phyloP scores from a whole-genome alignment of 176 grass and related monocot genomes.

The Thinopyrum elongatum region DNA sequence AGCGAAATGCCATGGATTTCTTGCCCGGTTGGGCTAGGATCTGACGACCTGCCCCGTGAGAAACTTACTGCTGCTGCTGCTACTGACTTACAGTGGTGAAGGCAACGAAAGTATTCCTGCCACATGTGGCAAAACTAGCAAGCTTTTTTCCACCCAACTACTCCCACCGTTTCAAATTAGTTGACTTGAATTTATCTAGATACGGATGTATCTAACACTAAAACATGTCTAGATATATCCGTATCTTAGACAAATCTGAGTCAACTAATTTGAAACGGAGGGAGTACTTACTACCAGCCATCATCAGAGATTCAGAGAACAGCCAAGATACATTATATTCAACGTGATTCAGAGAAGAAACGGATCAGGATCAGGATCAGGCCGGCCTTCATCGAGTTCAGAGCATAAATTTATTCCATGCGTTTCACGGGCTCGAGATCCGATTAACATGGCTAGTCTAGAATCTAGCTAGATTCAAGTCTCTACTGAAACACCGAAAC shows the following conservation, averaged over 20 bases:
- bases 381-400: neutral
- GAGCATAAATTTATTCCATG: neutral
- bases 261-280: no score
- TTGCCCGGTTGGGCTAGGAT: neutral
- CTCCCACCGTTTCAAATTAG: no score
- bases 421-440: neutral
- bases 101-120: neutral
- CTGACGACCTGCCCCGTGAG: constrained; percentile 9
- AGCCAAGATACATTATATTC: neutral
- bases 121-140: constrained; percentile 8
- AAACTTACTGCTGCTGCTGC: neutral
- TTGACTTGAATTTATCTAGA: no score
- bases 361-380: neutral
- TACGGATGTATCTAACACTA: no score
- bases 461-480: neutral
- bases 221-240: no score
- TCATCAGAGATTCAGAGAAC: neutral
- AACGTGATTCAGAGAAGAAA: neutral
- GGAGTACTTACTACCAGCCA: no score
- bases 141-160: neutral
- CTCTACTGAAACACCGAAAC: constrained; percentile 1
- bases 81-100: neutral
- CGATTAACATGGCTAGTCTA: constrained; percentile 18
- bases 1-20: neutral
- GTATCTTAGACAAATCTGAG: no score